Base-by-base conservation (phyloP, 129 eudicot genomes). In the Cynara cardunculus region DNA sequence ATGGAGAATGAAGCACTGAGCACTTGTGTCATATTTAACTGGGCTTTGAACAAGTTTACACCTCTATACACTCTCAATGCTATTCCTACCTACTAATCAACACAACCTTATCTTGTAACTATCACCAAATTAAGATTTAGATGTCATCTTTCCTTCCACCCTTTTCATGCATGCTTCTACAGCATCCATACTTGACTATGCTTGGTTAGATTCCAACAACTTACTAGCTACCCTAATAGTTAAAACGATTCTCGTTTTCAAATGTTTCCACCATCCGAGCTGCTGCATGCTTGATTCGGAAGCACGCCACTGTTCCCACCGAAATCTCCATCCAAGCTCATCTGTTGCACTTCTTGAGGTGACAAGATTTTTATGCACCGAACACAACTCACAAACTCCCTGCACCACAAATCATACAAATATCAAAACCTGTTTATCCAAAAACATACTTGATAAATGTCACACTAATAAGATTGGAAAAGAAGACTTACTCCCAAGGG, bases 311-410 rank as follows among this genome's bases (percentile, higher is more conserved):
- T 81, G 37, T 89, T 84, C 34, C 96, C 97, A 2, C 86, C 86
- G 35, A 90, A 87, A 84, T 94, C 98, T 82, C 96, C 98, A 77
- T 92, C 97, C 85, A 91, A 90, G 81, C 98, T 94, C 98, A 94
- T 90, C 31, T 90, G 93, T 32, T 94, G 94, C 72, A 94, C 98
- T 83, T 94, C 98, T 82, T 90, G 97, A 9, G 98, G 97, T 3
- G 98, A 94, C 56, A 94, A 92, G 39, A 94, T 94, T 83, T 90
- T 94, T 78, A 94, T 89, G 89, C 96, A 90, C 1, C 96, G 87
- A 1, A 94, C 98, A 41, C 97, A 94, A 82, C 80, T 90, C 74
- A 94, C 96, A 49, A 94, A 94, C 82, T 91, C 97, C 88, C 98
- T 94, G 95, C 39, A 82, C 64, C 41, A 9, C 24, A 24, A 21